Evolutionary conservation across 1,139 yeast species (phyloP), one percentile per base, ranked within the genome.

Genomic region (Diutina siamensis): DNA sequence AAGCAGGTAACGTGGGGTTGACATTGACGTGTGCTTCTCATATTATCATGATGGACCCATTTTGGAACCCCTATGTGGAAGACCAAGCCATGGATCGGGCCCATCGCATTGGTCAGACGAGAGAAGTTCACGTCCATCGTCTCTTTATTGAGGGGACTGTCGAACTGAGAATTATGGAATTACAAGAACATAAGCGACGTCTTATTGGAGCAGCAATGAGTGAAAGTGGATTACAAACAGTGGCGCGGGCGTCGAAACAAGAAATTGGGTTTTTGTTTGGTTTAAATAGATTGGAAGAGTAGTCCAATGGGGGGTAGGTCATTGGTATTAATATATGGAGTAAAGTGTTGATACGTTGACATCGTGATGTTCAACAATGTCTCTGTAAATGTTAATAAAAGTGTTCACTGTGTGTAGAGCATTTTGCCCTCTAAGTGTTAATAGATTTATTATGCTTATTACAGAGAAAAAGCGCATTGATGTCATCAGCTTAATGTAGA

Each of bases 1-100:
- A 82, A 57, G 95, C 97, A 1, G 97, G 97, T 54, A 88, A 86
- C 59, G 92, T 88, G 13, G 97, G 97, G 5, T 70, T 89, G 51
- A 89, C 97, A 0, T 69, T 89, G 52, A 89, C 97, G 0, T 85
- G 94, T 64, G 97, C 97, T 0, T 83, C 87, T 38, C 96, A 87
- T 59, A 94, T 89, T 10, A 77, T 89, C 45, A 74, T 89, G 12
- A 74, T 86, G 70, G 97, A 89, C 59, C 97, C 97, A 15, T 89
- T 87, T 59, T 89, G 97, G 97, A 89, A 89, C 57, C 97, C 97
- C 1, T 89, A 74, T 61, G 95, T 89, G 3, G 97, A 89, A 62
- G 95, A 85, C 44, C 97, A 89, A 63, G 97, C 97, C 0, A 87
- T 85, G 75, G 97, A 87, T 60, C 76, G 98, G 53, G 94, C 94